These are phyloP conservation scores for Trypanosoma cruzi DNA, from an alignment of 208 protist genomes.

Conservation along the genomic window DNA sequence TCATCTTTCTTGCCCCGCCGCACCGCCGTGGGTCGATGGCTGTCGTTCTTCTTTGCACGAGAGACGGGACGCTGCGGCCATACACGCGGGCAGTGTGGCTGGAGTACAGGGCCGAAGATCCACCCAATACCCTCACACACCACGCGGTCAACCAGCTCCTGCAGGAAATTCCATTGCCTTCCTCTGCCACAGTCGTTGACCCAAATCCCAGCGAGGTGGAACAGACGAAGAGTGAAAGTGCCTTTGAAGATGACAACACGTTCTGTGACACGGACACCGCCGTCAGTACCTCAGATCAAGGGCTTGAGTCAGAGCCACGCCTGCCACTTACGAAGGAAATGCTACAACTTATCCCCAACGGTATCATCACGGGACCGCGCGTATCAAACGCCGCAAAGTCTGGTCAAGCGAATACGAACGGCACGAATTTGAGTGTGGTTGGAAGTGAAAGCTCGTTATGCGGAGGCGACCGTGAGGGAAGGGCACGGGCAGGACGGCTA, in stretches of 20 bases:
- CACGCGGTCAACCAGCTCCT: constrained; percentile 38
- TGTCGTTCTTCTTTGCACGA: constrained; percentile 34
- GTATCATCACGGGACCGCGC: constrained; percentile 12
- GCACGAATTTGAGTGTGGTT: constrained; percentile 8
- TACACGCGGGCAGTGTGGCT: constrained; percentile 35
- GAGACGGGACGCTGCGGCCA: constrained; percentile 28
- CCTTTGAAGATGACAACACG: constrained; percentile 36
- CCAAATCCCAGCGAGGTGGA: constrained; percentile 32
- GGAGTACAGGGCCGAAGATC: constrained; percentile 31
- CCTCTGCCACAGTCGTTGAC: constrained; percentile 26
- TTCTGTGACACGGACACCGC: constrained; percentile 35
- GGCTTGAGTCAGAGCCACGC: constrained; percentile 25
- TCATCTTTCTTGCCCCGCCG: constrained; percentile 40
- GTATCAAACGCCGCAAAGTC: not conserved
- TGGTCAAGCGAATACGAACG: constrained; percentile 3
- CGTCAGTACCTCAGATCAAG: constrained; percentile 27
- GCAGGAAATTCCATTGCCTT: constrained; percentile 37
- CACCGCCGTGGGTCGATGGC: constrained; percentile 22
- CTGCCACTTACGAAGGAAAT: constrained; percentile 36
- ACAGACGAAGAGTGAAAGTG: constrained; percentile 30
- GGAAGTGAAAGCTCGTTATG: constrained; percentile 8
- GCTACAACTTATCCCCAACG: constrained; percentile 32
- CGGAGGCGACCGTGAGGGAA: not conserved
- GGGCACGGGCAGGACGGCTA: not conserved
- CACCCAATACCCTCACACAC: constrained; percentile 30